Base-by-base conservation (phyloP, 2,329 filamentous ascomycete species). In the Epichloe festucae region DNA sequence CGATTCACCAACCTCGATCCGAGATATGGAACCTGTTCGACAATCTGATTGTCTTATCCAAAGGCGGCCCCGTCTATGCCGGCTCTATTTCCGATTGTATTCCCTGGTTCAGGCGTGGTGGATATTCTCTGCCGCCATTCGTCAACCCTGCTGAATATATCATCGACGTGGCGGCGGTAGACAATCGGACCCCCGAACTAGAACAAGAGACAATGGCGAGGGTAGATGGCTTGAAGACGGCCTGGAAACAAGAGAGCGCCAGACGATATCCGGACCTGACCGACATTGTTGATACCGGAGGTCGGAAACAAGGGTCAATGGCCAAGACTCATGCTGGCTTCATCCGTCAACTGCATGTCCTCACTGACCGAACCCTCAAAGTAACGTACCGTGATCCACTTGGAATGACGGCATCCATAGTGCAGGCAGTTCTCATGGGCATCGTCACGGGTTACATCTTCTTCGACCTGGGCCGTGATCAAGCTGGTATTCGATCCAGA, bases 1-100 rank as follows among this genome's bases (percentile, higher is more conserved):
- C 84, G 0, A 86, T 90, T 38, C 86, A 90, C 62, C 84, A 88
- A 55, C 86, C 86, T 19, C 75, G 86, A 19, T 88, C 84, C 0
- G 86, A 89, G 62, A 89, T 90, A 14, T 90, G 85, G 85, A 76
- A 79, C 35, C 73, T 89, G 15, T 87, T 90, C 60, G 85, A 89
- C 63, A 80, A 81, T 53, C 71, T 89, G 7, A 71, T 89, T 10
- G 72, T 90, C 12, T 64, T 90, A 3, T 81, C 84, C 2, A 76
- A 74, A 57, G 86, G 86, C 0, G 77, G 75, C 36, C 79, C 82
- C 0, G 77, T 89, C 0, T 90, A 84, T 59, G 82, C 81, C 21
- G 86, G 85, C 0, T 67, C 71, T 1, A 73, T 76, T 27, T 65
- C 70, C 3, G 73, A 75, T 2, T 84, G 81, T 47, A 63, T 87